Conservation (phyloP, 2,329 filamentous ascomycete genomes). For the Neoscytalidium dimidiatum region DNA sequence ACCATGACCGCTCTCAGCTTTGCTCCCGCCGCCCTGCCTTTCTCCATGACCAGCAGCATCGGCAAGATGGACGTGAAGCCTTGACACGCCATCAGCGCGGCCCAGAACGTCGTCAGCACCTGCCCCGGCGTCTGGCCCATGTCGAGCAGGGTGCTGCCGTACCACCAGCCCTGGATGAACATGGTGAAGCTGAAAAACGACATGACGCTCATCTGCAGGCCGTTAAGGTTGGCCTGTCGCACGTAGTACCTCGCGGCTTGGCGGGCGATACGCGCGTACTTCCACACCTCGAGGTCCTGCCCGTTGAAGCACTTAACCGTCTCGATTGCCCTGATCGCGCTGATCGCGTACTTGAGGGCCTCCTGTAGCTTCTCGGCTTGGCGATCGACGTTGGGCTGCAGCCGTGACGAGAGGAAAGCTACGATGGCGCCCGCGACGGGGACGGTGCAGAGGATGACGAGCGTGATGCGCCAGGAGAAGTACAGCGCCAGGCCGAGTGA, state of each 20-base stretch:
- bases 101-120: slow-evolving; percentile 83
- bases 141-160: slow-evolving; percentile 70
- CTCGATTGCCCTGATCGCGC: slow-evolving; percentile 73
- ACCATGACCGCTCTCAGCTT: slow-evolving; percentile 56
- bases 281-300: slow-evolving; percentile 66
- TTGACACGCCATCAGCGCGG: slow-evolving; percentile 74
- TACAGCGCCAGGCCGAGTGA: slow-evolving; percentile 73
- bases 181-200: slow-evolving; percentile 74
- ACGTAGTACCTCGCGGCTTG: slow-evolving; percentile 65
- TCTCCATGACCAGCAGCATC: slow-evolving; percentile 74
- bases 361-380: slow-evolving; percentile 69
- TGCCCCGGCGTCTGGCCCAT: slow-evolving; percentile 62
- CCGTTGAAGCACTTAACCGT: slow-evolving; percentile 86
- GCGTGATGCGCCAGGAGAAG: slow-evolving; percentile 80
- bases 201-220: slow-evolving; percentile 71
- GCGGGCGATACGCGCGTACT: slow-evolving; percentile 62
- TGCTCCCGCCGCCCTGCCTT: slow-evolving; percentile 73
- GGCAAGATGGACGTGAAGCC: slow-evolving; percentile 73
- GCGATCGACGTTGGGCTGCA: slow-evolving; percentile 66
- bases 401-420: slow-evolving; percentile 59
- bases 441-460: slow-evolving; percentile 73
- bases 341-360: slow-evolving; percentile 71
- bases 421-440: slow-evolving; percentile 65
- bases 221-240: slow-evolving; percentile 67
- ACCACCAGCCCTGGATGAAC: slow-evolving; percentile 91